Conservation (phyloP, 1,284 basidiomycete genomes). For the Irpex sp. region DNA sequence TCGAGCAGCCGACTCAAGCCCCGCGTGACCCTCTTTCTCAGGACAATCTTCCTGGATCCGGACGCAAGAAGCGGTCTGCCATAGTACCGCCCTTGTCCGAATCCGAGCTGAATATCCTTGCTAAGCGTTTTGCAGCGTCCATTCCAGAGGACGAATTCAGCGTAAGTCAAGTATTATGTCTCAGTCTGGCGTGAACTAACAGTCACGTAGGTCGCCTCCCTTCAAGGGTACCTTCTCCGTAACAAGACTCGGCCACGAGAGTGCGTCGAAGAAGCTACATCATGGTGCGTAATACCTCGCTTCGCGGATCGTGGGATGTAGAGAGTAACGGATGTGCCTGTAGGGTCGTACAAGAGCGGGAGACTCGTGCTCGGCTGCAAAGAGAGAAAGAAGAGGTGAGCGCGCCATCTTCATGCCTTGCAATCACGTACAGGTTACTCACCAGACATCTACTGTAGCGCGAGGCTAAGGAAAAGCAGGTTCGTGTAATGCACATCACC, state of each 20-base stretch:
- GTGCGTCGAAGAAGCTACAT: slow-evolving; percentile 73
- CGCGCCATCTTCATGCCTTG: slow-evolving; percentile 17
- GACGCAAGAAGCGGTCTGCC: slow-evolving; percentile 54
- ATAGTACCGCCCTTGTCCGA: slow-evolving; percentile 68
- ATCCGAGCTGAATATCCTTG: slow-evolving; percentile 68
- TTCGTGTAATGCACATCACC: slow-evolving; percentile 19
- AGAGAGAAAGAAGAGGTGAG: slow-evolving; percentile 79
- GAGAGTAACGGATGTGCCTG: slow-evolving; percentile 6
- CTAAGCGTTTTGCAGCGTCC: slow-evolving; percentile 71
- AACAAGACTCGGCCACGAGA: slow-evolving; percentile 82
- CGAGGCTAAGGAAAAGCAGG: slow-evolving; percentile 73
- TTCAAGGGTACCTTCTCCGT: slow-evolving; percentile 82
- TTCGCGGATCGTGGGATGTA: slow-evolving; percentile 7
- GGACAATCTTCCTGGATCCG: slow-evolving; percentile 63
- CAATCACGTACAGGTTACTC: slow-evolving; percentile 16
- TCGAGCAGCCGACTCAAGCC: slow-evolving; percentile 20
- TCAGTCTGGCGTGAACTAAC: slow-evolving; percentile 1
- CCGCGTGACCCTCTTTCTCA: slow-evolving; percentile 45
- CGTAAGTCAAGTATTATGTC: slow-evolving; percentile 32
- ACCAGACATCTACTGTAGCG: slow-evolving; percentile 37
- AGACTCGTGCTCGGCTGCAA: slow-evolving; percentile 77
- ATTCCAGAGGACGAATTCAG: slow-evolving; percentile 83
- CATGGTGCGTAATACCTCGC: slow-evolving; percentile 41
- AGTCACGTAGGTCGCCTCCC: slow-evolving; percentile 60
- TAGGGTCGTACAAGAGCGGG: slow-evolving; percentile 72